Base-by-base conservation (phyloP, 139 green algal species). In the Haematococcus sp. region DNA sequence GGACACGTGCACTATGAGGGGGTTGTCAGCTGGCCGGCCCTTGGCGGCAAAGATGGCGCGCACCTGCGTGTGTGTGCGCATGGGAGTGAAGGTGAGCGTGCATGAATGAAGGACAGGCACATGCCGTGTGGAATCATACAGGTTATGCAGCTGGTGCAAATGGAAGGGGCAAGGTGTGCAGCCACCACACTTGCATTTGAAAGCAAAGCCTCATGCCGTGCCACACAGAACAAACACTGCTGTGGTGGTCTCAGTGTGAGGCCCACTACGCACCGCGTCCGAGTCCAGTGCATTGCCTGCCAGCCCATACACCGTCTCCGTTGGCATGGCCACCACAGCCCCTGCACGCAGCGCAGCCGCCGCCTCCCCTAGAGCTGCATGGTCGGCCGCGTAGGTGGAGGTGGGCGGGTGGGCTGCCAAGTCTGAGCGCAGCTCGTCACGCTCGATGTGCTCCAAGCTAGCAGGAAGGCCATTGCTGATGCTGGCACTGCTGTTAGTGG, bases 301-400 rank as follows among this genome's bases (percentile, higher is more conserved):
- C 0, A 90, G 76, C 44, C 86, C 86, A 43, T 90, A 90, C 20
- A 90, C 86, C 4, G 86, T 90, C 40, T 90, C 86, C 1, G 84
- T 89, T 0, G 81, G 81, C 33, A 89, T 82, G 2, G 76, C 84
- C 1, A 89, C 81, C 15, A 76, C 34, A 16, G 59, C 20, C 7
- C 76, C 75, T 0, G 33, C 27, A 1, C 46, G 34, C 32, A 85
- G 68, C 15, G 72, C 19, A 0, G 44, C 44, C 22, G 67, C 78
- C 25, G 82, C 82, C 3, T 61, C 54, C 4, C 11, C 22, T 4
- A 61, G 22, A 13, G n/a, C 28, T 22, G 30, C 58, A 65, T 19
- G 30, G 11, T 22, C 30, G 9, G n/a, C 28, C 23, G 25, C 58
- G 30, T 19, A 35, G 23, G 25, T 65, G 25, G n/a, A 34, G 3